Evolutionary conservation across 1,139 yeast species (phyloP).

Genomic region (Eremothecium sinecaudum): DNA sequence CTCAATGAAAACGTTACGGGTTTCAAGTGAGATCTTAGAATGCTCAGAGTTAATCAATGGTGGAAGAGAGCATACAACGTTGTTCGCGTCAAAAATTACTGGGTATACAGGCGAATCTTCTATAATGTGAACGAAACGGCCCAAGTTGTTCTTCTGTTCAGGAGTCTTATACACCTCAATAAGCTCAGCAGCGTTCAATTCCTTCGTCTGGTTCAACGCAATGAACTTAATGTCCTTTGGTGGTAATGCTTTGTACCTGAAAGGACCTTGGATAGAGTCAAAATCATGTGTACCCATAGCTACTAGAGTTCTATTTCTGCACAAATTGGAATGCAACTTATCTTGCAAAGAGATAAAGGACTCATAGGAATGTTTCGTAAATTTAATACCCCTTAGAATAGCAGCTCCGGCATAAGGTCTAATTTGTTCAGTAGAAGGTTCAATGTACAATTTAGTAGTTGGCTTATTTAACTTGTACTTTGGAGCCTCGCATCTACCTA

Average conservation of each 20-base stretch:
- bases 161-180: conserved; percentile 66
- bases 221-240: conserved; percentile 71
- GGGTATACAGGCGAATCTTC: conserved; percentile 87
- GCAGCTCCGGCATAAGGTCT: conserved; percentile 97
- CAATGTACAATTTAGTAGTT: conserved; percentile 57
- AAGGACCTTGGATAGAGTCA: conserved; percentile 73
- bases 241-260: conserved; percentile 75
- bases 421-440: conserved; percentile 57
- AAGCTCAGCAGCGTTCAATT: conserved; percentile 65
- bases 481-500: conserved; percentile 63
- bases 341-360: conserved; percentile 95
- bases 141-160: conserved; percentile 79
- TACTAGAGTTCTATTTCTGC: conserved; percentile 93
- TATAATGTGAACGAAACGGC: conserved; percentile 81
- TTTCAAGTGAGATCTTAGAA: conserved; percentile 77
- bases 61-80: conserved; percentile 84
- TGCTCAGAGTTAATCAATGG: conserved; percentile 93
- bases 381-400: conserved; percentile 68
- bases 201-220: conserved; percentile 79
- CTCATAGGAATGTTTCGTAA: conserved; percentile 78
- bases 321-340: conserved; percentile 86
- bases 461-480: conserved; percentile 55
- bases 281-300: conserved; percentile 98
- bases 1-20: conserved; percentile 85
- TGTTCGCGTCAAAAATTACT: conserved; percentile 69